Base-by-base conservation (phyloP, 805 yeast species). In the Ogataea nitratoaversa region DNA sequence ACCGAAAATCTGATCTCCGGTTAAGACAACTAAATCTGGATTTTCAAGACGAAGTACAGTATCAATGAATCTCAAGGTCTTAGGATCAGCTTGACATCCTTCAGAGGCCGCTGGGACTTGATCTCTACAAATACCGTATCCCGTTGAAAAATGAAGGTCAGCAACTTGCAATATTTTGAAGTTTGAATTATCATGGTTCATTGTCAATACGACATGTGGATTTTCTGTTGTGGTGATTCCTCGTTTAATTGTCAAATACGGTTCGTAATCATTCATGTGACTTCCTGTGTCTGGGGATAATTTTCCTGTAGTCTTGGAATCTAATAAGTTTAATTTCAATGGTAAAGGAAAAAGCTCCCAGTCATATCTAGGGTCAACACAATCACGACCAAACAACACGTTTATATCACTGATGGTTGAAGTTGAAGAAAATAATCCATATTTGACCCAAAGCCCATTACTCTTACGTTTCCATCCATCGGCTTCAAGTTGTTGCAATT, bases 1-100 rank as follows among this genome's bases (percentile, higher is more conserved):
- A 2, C 98, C 98, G 72, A 78, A 86, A 1, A 91, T 72, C 59
- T 88, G 96, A 63, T 91, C 99, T 6, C 99, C 99, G 0, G 96
- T 81, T 42, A 88, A 67, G 0, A 89, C 87, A 0, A 88, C 93
- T 20, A 90, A 60, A 56, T 93, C 90, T 0, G 99, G 98, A 25
- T 71, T 59, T 58, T 93, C 98, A 1, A 71, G 43, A 40, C 85
- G 90, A 34, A 91, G 63, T 0, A 85, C 84, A 17, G 59, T 59
- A 6, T 77, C 67, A 8, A 91, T 54, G 53, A 90, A 88, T 5
- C 59, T 52, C 23, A 74, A 43, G 0, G 98, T 87, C 34, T 82
- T 70, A 1, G 74, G 73, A 58, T 89, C 99, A 0, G 98, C 98
- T 44, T 72, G 63, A 56, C 98, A 93, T 8, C 64, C 59, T 13